Evolutionary conservation across 108 stramenopile species (phyloP), one percentile per base, ranked within the genome.

Genomic region (Parmales sp.): DNA sequence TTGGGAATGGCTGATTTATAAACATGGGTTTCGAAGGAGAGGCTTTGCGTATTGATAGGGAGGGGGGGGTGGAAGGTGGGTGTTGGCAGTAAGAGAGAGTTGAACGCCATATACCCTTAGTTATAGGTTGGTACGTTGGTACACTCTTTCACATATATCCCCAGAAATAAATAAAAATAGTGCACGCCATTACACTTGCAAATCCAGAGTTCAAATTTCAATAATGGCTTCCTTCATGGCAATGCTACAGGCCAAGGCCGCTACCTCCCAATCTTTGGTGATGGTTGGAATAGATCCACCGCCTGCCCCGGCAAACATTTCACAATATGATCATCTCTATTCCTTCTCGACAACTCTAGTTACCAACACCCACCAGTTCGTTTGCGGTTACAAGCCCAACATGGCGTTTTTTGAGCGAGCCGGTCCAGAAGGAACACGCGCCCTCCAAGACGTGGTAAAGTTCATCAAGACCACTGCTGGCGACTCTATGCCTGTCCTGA

Each of bases 341-440:
- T 5, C 38, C 13, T n/a, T 16, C 11, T 65, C 29, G 7, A 22
- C 16, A 8, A 8, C 7, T 51, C n/a, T n/a, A 51, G n/a, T 22
- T n/a, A 9, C n/a, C 19, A 51, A 20, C 20, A 37, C 67, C 65
- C 50, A 67, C 28, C 75, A 69, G 18, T 78, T 80, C 46, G 88
- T 91, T 0, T 89, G 91, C 0, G 90, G 88, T 60, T 99, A 90
- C 88, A 99, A 99, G 77, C 98, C 98, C 5, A 99, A 99, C 71
- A 88, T 91, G 38, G 98, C 98, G 2, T 99, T 99, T 74, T 99
- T 99, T 71, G 98, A 99, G 77, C 90, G 92, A 22, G 70, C 92
- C 18, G 98, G 98, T 7, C 67, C 70, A 31, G 76, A 83, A 29
- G 97, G 95, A n/a, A 65, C 71, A 45, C 69, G 63, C 4, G 90